phyloP scores from a whole-genome alignment of 2,329 filamentous ascomycete genomes.

The Xylaria arbuscula region DNA sequence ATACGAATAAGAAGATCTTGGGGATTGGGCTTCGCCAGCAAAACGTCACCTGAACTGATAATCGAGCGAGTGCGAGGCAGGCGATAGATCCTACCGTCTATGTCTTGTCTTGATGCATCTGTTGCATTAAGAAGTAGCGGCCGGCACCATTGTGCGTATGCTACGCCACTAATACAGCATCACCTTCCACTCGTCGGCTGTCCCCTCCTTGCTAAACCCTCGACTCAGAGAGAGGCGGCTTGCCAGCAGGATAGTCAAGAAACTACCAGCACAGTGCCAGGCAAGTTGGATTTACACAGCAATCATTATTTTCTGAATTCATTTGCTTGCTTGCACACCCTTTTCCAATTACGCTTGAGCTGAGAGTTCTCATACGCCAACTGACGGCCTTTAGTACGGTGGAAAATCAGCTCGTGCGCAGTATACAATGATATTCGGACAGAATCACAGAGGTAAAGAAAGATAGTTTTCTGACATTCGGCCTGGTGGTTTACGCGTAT shows the following conservation, averaged over 20 bases:
- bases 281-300: not conserved
- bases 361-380: not conserved
- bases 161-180: not conserved
- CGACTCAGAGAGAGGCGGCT: not conserved
- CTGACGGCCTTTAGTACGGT: not conserved
- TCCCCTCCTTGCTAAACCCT: not conserved
- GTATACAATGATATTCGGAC: not conserved
- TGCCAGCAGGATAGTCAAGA: not conserved
- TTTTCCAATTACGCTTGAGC: not conserved
- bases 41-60: not conserved
- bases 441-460: not conserved
- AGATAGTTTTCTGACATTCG: not conserved
- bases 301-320: not conserved
- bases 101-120: not conserved
- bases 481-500: not conserved
- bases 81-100: constrained; percentile 1
- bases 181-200: not conserved
- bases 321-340: not conserved
- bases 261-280: not conserved
- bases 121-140: not conserved
- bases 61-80: not conserved
- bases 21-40: not conserved
- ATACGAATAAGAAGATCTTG: not conserved
- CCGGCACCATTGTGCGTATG: not conserved
- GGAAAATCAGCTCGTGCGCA: not conserved